Evolutionary conservation across 352 stramenopile species (phyloP).

Genomic region (Phytopythium montanum): DNA sequence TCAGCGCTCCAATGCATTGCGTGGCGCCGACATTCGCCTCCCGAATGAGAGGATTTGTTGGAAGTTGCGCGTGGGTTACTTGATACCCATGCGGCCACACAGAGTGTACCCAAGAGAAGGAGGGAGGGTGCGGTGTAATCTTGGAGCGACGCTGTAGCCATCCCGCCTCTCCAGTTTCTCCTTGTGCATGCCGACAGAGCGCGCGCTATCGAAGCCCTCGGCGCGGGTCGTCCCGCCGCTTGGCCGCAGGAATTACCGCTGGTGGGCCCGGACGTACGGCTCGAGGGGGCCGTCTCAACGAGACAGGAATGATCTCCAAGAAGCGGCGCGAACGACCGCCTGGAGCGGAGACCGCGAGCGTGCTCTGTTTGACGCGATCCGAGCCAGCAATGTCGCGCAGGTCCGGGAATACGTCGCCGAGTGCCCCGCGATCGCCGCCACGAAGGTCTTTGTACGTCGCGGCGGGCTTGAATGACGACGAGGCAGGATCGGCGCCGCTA

Average conservation of each 20-base stretch:
- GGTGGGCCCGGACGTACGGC: conserved; percentile 4
- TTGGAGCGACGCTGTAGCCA: too few relatives aligned
- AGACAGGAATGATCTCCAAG: neutral
- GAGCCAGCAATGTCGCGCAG: conserved; percentile 24
- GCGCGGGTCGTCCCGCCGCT: neutral
- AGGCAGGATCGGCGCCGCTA: too few relatives aligned
- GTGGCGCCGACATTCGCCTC: too few relatives aligned
- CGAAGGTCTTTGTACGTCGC: conserved; percentile 17
- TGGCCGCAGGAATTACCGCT: neutral
- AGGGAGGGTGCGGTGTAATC: too few relatives aligned
- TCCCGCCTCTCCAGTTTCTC: too few relatives aligned
- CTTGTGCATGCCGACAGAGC: neutral
- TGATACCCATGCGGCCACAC: too few relatives aligned
- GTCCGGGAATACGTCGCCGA: conserved; percentile 20
- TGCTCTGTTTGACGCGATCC: conserved; percentile 31
- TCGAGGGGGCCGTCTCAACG: neutral
- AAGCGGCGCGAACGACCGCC: neutral
- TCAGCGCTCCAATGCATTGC: too few relatives aligned
- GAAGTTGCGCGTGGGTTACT: too few relatives aligned
- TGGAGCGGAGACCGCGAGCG: neutral
- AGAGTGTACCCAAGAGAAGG: too few relatives aligned
- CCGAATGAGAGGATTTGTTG: too few relatives aligned
- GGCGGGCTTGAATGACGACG: too few relatives aligned
- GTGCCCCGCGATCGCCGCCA: conserved; percentile 29
- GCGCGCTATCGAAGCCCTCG: neutral